These are phyloP conservation scores for Kewa caespitosa DNA, from an alignment of 179 eudicot species.

Conservation along the genomic window DNA sequence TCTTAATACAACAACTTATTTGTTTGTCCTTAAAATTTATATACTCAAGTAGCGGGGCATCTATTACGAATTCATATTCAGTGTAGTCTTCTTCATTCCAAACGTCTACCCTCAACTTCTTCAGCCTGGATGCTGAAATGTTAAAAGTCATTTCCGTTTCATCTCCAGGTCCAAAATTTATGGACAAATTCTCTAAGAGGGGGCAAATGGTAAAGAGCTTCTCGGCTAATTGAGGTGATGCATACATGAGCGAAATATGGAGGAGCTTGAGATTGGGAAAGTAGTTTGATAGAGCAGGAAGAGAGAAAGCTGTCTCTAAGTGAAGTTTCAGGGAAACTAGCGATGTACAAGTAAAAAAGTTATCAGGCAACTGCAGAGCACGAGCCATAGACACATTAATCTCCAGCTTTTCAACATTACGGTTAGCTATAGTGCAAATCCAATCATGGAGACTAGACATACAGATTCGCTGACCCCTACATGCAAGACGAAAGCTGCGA, in stretches of 20 bases:
- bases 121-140: conserved; percentile 1
- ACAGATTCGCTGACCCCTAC: neutral
- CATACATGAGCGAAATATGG: neutral
- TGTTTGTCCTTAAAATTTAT: neutral
- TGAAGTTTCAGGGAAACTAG: conserved; percentile 5
- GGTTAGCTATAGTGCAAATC: neutral
- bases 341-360: neutral
- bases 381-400: neutral
- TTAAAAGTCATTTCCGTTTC: neutral
- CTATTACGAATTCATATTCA: neutral
- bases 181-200: neutral
- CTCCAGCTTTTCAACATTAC: conserved; percentile 1
- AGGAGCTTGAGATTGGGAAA: conserved; percentile 6
- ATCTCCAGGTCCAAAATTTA: neutral
- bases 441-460: neutral
- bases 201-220: neutral
- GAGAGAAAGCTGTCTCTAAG: neutral
- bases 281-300: neutral
- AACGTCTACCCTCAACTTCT: neutral
- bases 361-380: conserved; percentile 1
- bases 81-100: neutral
- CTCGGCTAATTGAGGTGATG: neutral
- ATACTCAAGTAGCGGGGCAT: neutral
- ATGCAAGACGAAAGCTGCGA: neutral
- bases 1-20: neutral